phyloP scores from a whole-genome alignment of 2,329 filamentous ascomycete genomes.

The Orbilia blumenaviensis region DNA sequence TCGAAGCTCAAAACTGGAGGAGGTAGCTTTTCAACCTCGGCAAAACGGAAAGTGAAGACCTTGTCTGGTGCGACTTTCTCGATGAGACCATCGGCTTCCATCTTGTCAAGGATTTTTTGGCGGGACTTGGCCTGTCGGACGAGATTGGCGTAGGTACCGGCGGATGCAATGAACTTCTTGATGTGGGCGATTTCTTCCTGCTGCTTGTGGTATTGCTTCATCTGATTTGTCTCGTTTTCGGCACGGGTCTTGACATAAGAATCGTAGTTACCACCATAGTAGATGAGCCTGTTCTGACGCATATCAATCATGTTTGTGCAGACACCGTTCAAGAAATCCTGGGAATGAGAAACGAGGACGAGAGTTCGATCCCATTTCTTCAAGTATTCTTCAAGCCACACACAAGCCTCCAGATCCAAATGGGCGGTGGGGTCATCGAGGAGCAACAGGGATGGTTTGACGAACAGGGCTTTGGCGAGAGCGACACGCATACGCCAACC shows the following conservation, averaged over 20 bases:
- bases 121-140: constrained; percentile 98
- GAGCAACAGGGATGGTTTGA: constrained; percentile 93
- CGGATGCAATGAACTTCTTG: constrained; percentile 99
- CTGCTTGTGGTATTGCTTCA: constrained; percentile 98
- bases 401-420: constrained; percentile 98
- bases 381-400: constrained; percentile 99
- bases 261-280: constrained; percentile 99
- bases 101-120: constrained; percentile 99
- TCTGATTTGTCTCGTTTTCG: constrained; percentile 97
- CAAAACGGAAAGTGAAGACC: constrained; percentile 97
- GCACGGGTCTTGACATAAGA: constrained; percentile 83
- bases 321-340: constrained; percentile 99
- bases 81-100: constrained; percentile 99
- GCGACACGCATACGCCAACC: constrained; percentile 99
- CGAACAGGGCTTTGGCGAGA: constrained; percentile 95
- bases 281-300: constrained; percentile 84
- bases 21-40: constrained; percentile 98
- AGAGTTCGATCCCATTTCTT: constrained; percentile 99
- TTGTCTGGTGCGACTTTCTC: constrained; percentile 84
- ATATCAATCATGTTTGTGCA: constrained; percentile 99
- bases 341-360: constrained; percentile 94
- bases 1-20: constrained; percentile 96
- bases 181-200: constrained; percentile 99
- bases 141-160: constrained; percentile 99
- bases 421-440: constrained; percentile 98